A percentile compares a stretch with the other conserved stretches of the same genome.
Evolutionary conservation across 2,329 filamentous ascomycete species (phyloP).

Genomic region (Exophiala lecanii-corni): DNA sequence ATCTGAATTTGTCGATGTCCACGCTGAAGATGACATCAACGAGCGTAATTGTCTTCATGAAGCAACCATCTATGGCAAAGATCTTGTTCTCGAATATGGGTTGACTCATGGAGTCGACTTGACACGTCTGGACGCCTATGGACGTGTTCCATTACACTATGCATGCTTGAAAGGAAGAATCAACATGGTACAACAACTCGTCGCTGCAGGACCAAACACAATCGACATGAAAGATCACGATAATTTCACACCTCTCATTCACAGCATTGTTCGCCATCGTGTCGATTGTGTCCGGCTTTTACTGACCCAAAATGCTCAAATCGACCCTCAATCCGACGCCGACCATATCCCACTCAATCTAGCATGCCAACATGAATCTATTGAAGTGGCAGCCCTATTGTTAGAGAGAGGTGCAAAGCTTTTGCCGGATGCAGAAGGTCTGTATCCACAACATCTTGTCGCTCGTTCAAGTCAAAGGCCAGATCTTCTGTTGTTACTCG

Average conservation of each 20-base stretch:
- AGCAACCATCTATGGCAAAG: slow-evolving; percentile 87
- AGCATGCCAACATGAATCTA: slow-evolving; percentile 87
- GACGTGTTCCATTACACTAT: slow-evolving; percentile 88
- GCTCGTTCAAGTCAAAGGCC: slow-evolving; percentile 81
- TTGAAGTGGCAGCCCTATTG: slow-evolving; percentile 78
- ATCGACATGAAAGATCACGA: slow-evolving; percentile 90
- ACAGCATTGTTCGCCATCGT: slow-evolving; percentile 86
- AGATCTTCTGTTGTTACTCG: slow-evolving; percentile 71
- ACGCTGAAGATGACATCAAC: slow-evolving; percentile 95
- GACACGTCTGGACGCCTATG: slow-evolving; percentile 83
- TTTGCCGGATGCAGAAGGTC: slow-evolving; percentile 88
- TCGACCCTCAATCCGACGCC: slow-evolving; percentile 78
- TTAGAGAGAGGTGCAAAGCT: slow-evolving; percentile 75
- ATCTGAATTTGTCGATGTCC: slow-evolving; percentile 79
- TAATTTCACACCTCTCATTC: slow-evolving; percentile 93
- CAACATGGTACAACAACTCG: slow-evolving; percentile 71
- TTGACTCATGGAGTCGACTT: slow-evolving; percentile 72
- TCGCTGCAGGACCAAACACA: slow-evolving; percentile 65
- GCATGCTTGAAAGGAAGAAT: slow-evolving; percentile 90
- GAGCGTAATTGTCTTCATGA: slow-evolving; percentile 95
- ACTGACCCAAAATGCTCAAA: slow-evolving; percentile 70
- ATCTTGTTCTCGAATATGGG: slow-evolving; percentile 70
- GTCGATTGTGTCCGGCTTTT: slow-evolving; percentile 74
- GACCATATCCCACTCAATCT: slow-evolving; percentile 94
- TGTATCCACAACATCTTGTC: slow-evolving; percentile 96